Percentiles rank a stretch among this genome's conserved stretches.
Evolutionary conservation across 2,329 filamentous ascomycete species (phyloP).

Genomic region (Arthrobotrys sphaeroides): DNA sequence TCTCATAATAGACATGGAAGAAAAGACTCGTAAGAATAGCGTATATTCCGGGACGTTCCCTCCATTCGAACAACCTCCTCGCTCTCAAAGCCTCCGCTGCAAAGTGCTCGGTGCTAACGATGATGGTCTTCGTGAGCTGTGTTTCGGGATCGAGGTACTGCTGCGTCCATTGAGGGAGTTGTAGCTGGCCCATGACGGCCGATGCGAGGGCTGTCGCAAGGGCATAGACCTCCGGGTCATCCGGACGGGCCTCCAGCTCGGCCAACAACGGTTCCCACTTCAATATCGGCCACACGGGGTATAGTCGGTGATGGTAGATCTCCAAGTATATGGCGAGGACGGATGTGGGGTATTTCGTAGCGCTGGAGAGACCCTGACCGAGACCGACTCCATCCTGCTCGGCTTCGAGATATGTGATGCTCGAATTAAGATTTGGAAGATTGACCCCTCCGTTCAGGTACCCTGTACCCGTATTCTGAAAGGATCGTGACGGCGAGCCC

Average conservation of each 20-base stretch:
- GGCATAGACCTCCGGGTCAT: slow-evolving; percentile 46
- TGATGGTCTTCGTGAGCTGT: slow-evolving; percentile 32
- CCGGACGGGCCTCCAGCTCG: slow-evolving; percentile 29
- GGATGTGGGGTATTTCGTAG: slow-evolving; percentile 39
- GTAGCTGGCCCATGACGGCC: slow-evolving; percentile 45
- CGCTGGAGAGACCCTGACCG: slow-evolving; percentile 29
- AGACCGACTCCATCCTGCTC: slow-evolving; percentile 46
- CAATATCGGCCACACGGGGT: slow-evolving; percentile 49
- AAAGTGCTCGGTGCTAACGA: slow-evolving; percentile 44
- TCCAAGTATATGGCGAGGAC: slow-evolving; percentile 47
- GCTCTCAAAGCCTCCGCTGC: slow-evolving; percentile 39
- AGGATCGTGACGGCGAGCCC: slow-evolving; percentile 21
- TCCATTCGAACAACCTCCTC: slow-evolving; percentile 43
- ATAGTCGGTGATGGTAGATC: slow-evolving; percentile 48
- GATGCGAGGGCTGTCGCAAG: slow-evolving; percentile 42
- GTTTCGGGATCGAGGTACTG: slow-evolving; percentile 43
- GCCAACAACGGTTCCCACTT: slow-evolving; percentile 38
- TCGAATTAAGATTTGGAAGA: slow-evolving; percentile 11
- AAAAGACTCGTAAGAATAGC: slow-evolving; percentile 44
- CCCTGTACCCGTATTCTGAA: slow-evolving; percentile 8
- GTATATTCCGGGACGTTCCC: slow-evolving; percentile 36
- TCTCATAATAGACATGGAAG: slow-evolving; percentile 51
- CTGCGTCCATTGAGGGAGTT: slow-evolving; percentile 48
- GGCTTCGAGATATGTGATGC: slow-evolving; percentile 41
- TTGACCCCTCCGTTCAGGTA: slow-evolving; percentile 5